Evolutionary conservation across 2,329 filamentous ascomycete genomes (phyloP), one percentile per base, ranked within the genome.

Genomic region (Curvularia hawaiiensis): DNA sequence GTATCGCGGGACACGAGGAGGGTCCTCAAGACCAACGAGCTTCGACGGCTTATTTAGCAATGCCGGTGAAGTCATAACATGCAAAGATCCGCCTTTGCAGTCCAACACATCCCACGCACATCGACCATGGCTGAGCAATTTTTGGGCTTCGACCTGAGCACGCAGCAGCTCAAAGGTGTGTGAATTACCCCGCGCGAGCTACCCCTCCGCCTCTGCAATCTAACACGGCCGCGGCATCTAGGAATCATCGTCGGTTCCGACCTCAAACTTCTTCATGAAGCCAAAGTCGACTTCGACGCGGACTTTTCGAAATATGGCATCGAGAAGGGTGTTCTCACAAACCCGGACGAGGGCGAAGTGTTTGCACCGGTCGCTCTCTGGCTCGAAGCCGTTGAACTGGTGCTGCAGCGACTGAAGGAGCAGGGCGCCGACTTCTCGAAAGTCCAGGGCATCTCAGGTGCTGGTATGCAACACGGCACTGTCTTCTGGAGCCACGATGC

Each of bases 381-480:
- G 90, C 85, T 98, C 59, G 94, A 98, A 77, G 91, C 94, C 22
- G 80, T 98, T 44, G 92, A 98, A 73, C 85, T 94, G 18, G 92
- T 97, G 16, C 84, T 98, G 54, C 79, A 83, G 47, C 87, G 90
- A 16, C 83, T 99, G 61, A 83, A 85, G 66, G 83, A 87, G 41
- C 84, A 87, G 59, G 87, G 88, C 0, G 84, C 91, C 54, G 89
- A 92, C 65, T 89, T 97, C 69, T 78, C 83, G 51, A 85, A 85
- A 50, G 87, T 99, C 62, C 87, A 85, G 70, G 94, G 91, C 30
- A 84, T 99, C 66, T 94, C 91, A 70, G 95, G 92, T 61, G 93
- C 94, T 16, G 93, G 95, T 53, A 96, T 98, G 84, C 95, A 99
- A 82, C 95, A 98, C 77, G 95, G 95, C 33, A 98, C 94, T 75